A percentile compares a stretch with the other conserved stretches of the same genome.
phyloP scores from a whole-genome alignment of 495 filamentous ascomycete species.

The Annulohypoxylon maeteangense region DNA sequence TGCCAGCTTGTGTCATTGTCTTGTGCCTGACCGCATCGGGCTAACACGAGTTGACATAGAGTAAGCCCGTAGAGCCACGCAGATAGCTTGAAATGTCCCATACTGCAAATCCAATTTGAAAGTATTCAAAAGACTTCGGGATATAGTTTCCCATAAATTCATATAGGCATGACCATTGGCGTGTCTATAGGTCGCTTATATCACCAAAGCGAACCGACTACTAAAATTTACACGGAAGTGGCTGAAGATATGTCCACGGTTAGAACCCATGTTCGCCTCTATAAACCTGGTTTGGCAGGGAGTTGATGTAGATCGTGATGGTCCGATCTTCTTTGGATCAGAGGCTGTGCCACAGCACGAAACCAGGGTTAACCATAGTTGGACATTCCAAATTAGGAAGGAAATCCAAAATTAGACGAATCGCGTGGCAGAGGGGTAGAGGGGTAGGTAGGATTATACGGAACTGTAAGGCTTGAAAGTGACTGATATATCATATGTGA shows the following conservation, averaged over 20 bases:
- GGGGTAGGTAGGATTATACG: neutral
- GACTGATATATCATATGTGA: neutral
- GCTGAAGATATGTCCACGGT: neutral
- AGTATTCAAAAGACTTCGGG: too few relatives aligned
- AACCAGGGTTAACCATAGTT: neutral
- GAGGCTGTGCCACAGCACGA: constrained; percentile 10
- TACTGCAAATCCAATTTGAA: neutral
- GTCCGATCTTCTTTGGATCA: neutral
- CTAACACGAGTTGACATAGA: neutral
- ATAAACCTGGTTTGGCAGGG: neutral
- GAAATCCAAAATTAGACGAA: constrained; percentile 11
- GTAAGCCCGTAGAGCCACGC: constrained; percentile 1
- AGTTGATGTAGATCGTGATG: constrained; percentile 17
- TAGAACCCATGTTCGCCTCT: neutral
- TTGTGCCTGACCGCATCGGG: neutral
- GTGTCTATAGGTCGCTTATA: neutral
- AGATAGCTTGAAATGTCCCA: neutral
- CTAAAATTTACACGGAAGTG: neutral
- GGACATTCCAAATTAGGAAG: constrained; percentile 21
- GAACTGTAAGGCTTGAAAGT: neutral
- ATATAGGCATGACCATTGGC: neutral
- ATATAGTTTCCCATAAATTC: neutral
- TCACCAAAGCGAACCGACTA: neutral
- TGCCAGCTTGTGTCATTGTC: constrained; percentile 39
- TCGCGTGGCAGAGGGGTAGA: neutral